Evolutionary conservation across 306 rosid species (phyloP).

Genomic region (Pueraria montana): DNA sequence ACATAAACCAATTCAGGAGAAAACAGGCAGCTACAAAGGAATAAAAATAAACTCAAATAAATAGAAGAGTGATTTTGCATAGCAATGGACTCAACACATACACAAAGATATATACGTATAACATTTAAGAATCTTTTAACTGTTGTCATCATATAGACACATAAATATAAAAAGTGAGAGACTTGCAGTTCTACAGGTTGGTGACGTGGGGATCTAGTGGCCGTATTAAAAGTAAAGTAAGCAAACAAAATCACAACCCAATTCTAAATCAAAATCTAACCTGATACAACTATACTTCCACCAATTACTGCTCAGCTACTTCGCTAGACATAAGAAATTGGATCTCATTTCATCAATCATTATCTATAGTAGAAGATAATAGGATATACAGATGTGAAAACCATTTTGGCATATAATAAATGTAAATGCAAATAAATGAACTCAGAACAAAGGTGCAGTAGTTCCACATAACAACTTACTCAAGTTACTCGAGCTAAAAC

Average conservation of each 20-base stretch:
- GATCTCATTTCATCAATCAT: not conserved
- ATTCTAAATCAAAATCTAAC: not conserved
- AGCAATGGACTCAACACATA: not conserved
- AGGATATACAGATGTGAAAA: not conserved
- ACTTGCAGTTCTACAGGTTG: not conserved
- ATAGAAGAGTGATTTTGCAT: not conserved
- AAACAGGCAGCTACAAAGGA: not conserved
- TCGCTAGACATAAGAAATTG: not conserved
- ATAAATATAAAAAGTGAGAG: not conserved
- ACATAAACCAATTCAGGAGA: not conserved
- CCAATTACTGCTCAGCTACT: not conserved
- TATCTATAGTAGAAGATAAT: not conserved
- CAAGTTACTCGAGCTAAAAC: not conserved
- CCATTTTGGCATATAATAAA: not conserved
- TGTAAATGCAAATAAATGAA: not conserved
- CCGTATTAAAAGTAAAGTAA: not conserved
- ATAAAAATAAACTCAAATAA: not conserved
- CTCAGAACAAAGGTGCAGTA: not conserved
- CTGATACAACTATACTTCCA: not conserved
- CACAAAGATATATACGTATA: not conserved
- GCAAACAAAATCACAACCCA: constrained; percentile 5
- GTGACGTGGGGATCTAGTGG: not conserved
- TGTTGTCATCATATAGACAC: not conserved
- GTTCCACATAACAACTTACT: not conserved
- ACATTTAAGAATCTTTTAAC: not conserved